Percentiles rank a stretch among this genome's conserved stretches.
Conservation (phyloP, 202 grass and related monocot species). For the Cymbopogon flexuosus region DNA sequence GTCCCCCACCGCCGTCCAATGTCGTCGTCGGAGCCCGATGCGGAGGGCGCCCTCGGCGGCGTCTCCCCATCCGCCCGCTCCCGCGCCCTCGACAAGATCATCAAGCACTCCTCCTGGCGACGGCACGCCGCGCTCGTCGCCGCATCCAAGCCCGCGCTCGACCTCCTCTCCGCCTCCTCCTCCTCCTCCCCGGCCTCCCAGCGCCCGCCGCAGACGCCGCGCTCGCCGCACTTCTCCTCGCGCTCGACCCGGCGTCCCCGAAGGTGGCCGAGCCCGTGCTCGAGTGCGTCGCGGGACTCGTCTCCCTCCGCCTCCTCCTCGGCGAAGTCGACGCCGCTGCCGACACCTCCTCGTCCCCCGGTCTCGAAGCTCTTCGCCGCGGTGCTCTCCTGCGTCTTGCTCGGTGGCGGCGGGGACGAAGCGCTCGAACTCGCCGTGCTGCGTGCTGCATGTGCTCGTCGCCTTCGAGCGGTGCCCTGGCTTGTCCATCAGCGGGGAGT, state of each 20-base stretch:
- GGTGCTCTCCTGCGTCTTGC: constrained; percentile 46
- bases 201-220: constrained; percentile 47
- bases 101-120: constrained; percentile 91
- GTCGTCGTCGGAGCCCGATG: constrained; percentile 23
- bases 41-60: constrained; percentile 36
- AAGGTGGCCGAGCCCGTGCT: constrained; percentile 76
- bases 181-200: constrained; percentile 37
- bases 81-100: constrained; percentile 88
- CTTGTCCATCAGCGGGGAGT: constrained; percentile 55
- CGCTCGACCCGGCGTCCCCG: constrained; percentile 59
- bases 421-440: constrained; percentile 61
- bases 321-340: constrained; percentile 55
- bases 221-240: constrained; percentile 52
- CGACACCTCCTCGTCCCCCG: constrained; percentile 8
- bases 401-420: constrained; percentile 63
- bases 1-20: constrained; percentile 17
- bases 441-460: constrained; percentile 61
- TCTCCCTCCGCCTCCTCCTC: constrained; percentile 52
- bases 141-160: constrained; percentile 75
- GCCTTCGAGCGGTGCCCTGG: constrained; percentile 51
- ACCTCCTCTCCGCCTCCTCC: background rate
- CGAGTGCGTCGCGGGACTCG: constrained; percentile 61
- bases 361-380: constrained; percentile 50
- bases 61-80: constrained; percentile 42
- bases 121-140: constrained; percentile 78